Evolutionary conservation across 768 basidiomycete genomes (phyloP).

Genomic region (Daedaleopsis nitida): DNA sequence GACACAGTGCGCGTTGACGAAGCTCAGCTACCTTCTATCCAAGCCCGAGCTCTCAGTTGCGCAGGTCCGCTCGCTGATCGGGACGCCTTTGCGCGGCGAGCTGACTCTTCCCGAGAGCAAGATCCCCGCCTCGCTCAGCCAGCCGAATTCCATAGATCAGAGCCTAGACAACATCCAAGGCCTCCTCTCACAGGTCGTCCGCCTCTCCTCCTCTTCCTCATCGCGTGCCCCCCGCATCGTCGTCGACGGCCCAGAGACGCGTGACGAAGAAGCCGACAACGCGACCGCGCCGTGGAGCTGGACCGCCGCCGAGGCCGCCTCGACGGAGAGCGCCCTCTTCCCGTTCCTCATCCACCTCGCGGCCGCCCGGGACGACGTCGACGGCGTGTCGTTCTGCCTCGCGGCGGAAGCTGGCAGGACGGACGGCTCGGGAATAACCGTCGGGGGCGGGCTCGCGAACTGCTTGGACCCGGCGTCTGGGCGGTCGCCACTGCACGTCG

Average conservation of each 20-base stretch:
- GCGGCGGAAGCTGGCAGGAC: conserved; percentile 25
- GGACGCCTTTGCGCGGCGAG: conserved; percentile 85
- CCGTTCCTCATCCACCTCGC: conserved; percentile 83
- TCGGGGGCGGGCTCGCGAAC: conserved; percentile 74
- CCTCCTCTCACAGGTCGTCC: conserved; percentile 68
- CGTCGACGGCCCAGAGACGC: conserved; percentile 41
- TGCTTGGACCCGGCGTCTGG: conserved; percentile 71
- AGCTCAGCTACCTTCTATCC: conserved; percentile 87
- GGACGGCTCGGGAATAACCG: conserved; percentile 34
- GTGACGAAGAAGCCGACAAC: conserved; percentile 12
- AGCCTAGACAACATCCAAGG: conserved; percentile 64
- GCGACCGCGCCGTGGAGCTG: conserved; percentile 70
- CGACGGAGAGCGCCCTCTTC: conserved; percentile 68
- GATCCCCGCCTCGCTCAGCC: conserved; percentile 44
- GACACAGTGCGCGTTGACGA: conserved; percentile 83
- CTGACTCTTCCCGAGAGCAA: conserved; percentile 56
- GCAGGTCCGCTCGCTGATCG: conserved; percentile 75
- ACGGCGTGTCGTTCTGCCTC: conserved; percentile 64
- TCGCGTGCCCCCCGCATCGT: conserved; percentile 36
- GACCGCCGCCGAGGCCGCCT: conserved; percentile 75
- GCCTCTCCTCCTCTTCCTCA: conserved; percentile 49
- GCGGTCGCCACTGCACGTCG: conserved; percentile 77
- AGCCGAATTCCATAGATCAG: conserved; percentile 44
- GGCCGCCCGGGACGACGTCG: conserved; percentile 67
- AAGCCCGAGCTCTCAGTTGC: conserved; percentile 71